A percentile compares a stretch with the other conserved stretches of the same genome.
phyloP scores from a whole-genome alignment of 371 early-diverging fungal species.

The Blakeslea trispora region DNA sequence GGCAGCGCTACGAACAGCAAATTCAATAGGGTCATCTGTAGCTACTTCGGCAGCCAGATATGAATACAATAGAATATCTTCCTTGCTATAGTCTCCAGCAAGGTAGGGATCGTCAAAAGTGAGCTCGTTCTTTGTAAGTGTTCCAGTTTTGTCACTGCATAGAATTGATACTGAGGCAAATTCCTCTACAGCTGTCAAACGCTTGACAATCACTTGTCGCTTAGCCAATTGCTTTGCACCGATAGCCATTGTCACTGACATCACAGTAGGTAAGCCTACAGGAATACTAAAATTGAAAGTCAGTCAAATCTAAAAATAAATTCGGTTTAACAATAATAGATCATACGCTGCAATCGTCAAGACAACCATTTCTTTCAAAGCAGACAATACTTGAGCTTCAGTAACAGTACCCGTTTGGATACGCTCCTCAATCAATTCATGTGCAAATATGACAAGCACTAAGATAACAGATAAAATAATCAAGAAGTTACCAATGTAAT shows the following conservation, averaged over 20 bases:
- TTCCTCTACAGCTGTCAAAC: constrained; percentile 92
- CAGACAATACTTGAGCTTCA: constrained; percentile 54
- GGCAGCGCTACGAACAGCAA: constrained; percentile 87
- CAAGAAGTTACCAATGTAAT: constrained; percentile 82
- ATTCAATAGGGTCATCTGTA: constrained; percentile 92
- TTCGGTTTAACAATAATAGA: neutral
- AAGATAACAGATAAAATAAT: constrained; percentile 72
- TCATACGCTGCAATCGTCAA: constrained; percentile 33
- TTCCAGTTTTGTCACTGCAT: constrained; percentile 97
- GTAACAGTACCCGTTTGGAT: constrained; percentile 34
- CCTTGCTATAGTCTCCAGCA: constrained; percentile 65
- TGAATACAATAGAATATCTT: constrained; percentile 85
- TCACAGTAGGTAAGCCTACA: constrained; percentile 92
- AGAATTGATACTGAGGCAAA: constrained; percentile 92
- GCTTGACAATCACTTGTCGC: constrained; percentile 93
- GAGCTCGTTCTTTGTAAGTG: constrained; percentile 89
- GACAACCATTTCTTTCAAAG: constrained; percentile 73
- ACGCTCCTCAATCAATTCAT: constrained; percentile 56
- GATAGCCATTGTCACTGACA: constrained; percentile 95
- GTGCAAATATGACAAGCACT: constrained; percentile 78
- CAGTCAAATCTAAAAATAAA: neutral
- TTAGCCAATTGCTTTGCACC: constrained; percentile 89
- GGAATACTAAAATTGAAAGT: constrained; percentile 63
- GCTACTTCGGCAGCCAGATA: constrained; percentile 90
- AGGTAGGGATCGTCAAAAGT: constrained; percentile 91